Conservation (phyloP, 768 basidiomycete genomes). For the Lactifluus pinguis region DNA sequence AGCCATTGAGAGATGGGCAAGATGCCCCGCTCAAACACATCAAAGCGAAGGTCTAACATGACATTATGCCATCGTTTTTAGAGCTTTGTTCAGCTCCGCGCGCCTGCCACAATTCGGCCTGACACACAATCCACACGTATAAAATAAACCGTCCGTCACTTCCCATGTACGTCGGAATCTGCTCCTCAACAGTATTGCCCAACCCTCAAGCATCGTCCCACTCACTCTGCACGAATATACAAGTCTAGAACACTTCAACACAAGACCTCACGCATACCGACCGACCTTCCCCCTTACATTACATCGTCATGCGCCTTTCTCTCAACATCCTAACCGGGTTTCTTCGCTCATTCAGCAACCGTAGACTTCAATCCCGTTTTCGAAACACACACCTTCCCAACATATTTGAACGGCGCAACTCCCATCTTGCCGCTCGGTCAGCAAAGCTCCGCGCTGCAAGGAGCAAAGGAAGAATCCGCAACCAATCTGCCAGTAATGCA, state of each 20-base stretch:
- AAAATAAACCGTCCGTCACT: background rate
- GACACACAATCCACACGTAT: background rate
- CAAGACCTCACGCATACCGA: background rate
- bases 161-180: background rate
- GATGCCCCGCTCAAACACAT: background rate
- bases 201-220: background rate
- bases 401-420: conserved; percentile 2
- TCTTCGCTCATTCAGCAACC: background rate
- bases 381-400: conserved; percentile 8
- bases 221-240: background rate
- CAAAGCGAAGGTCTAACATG: background rate
- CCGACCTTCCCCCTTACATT: background rate
- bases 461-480: background rate
- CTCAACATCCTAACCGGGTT: background rate
- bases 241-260: background rate
- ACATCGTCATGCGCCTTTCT: background rate
- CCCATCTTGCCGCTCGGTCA: conserved; percentile 1
- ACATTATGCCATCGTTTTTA: background rate
- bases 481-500: background rate
- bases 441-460: conserved; percentile 5
- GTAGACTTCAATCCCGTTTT: conserved; percentile 1
- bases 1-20: background rate
- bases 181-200: background rate
- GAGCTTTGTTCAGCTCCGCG: background rate
- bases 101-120: background rate